These are phyloP conservation scores for Fusarium papillatum DNA, from an alignment of 2,329 filamentous ascomycete species.

Conservation along the genomic window DNA sequence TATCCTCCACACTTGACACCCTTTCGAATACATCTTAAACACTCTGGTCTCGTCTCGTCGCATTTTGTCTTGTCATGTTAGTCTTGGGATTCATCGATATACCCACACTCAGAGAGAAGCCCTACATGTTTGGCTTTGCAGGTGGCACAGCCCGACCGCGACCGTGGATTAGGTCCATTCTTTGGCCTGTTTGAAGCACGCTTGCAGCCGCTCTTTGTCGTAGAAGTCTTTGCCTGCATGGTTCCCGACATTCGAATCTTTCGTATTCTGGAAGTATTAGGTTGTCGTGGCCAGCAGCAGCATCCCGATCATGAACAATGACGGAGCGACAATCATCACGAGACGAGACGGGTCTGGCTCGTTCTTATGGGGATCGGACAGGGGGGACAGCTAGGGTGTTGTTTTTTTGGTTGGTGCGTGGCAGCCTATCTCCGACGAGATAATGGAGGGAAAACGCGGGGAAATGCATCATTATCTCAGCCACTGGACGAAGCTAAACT, in stretches of 20 bases:
- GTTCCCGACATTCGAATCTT: neutral
- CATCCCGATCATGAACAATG: conserved; percentile 4
- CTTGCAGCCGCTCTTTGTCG: conserved; percentile 21
- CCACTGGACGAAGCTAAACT: conserved; percentile 22
- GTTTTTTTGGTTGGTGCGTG: conserved; percentile 7
- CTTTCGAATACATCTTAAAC: conserved; percentile 43
- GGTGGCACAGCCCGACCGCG: conserved; percentile 47
- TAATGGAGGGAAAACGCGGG: conserved; percentile 34
- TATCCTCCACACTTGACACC: conserved; percentile 47
- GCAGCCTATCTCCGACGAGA: conserved; percentile 31
- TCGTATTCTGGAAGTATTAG: neutral
- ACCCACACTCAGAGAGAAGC: neutral
- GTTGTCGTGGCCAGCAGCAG: neutral
- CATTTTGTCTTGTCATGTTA: conserved; percentile 44
- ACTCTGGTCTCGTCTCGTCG: conserved; percentile 47
- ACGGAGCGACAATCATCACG: conserved; percentile 15
- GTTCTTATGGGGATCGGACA: conserved; percentile 8
- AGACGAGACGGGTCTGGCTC: neutral
- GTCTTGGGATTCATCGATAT: neutral
- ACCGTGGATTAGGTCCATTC: conserved; percentile 38
- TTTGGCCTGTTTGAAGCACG: conserved; percentile 22
- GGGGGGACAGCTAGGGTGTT: conserved; percentile 2
- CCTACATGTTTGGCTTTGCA: conserved; percentile 48
- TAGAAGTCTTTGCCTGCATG: conserved; percentile 28
- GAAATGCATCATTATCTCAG: conserved; percentile 38